phyloP scores from a whole-genome alignment of 2,329 filamentous ascomycete genomes.

The Pseudogymnoascus pannorum region DNA sequence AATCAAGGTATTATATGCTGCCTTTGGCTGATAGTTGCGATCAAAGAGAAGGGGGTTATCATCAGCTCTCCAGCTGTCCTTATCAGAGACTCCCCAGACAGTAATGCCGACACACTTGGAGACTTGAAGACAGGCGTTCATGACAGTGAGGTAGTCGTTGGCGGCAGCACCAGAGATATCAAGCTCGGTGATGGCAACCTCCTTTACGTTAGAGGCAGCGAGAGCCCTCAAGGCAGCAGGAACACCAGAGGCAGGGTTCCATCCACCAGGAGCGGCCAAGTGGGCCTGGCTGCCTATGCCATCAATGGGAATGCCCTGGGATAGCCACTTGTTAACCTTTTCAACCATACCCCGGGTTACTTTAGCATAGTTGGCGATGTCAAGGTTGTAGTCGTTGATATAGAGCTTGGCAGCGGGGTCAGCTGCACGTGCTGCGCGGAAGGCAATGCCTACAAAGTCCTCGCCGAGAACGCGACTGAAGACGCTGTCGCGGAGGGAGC shows the following conservation, averaged over 20 bases:
- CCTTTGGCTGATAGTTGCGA: conserved; percentile 42
- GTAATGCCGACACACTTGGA: conserved; percentile 30
- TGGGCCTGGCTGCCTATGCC: conserved; percentile 50
- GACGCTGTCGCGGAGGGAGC: conserved; percentile 47
- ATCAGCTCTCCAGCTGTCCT: conserved; percentile 45
- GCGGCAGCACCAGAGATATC: conserved; percentile 54
- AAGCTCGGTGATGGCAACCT: conserved; percentile 53
- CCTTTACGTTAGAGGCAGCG: conserved; percentile 12
- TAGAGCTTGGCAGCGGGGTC: conserved; percentile 64
- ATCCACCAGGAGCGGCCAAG: conserved; percentile 47
- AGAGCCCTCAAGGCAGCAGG: conserved; percentile 18
- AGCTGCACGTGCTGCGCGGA: conserved; percentile 57
- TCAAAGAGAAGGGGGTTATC: conserved; percentile 49
- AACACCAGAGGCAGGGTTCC: conserved; percentile 25
- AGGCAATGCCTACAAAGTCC: conserved; percentile 62
- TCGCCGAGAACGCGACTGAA: conserved; percentile 64
- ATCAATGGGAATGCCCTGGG: conserved; percentile 55
- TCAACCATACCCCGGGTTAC: conserved; percentile 41
- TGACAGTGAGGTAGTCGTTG: conserved; percentile 33
- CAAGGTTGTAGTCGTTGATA: conserved; percentile 64
- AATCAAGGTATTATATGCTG: conserved; percentile 40
- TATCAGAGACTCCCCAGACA: conserved; percentile 27
- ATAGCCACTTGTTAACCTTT: conserved; percentile 57
- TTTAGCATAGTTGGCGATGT: conserved; percentile 50
- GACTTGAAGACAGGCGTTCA: conserved; percentile 26